phyloP scores from a whole-genome alignment of 2,329 filamentous ascomycete genomes.

The Talaromyces sp. region DNA sequence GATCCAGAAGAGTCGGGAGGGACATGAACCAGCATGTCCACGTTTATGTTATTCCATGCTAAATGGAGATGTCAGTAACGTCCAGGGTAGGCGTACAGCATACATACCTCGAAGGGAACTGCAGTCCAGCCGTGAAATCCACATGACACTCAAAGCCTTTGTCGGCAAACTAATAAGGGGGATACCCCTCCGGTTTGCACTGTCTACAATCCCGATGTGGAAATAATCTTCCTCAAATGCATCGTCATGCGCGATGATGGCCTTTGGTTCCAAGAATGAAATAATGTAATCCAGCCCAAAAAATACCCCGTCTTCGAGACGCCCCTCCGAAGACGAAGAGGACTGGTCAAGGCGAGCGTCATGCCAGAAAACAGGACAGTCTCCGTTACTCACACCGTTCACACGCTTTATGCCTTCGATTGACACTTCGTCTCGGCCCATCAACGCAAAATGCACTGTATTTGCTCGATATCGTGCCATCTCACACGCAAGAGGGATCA shows the following conservation, averaged over 20 bases:
- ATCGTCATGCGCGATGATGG: conserved; percentile 65
- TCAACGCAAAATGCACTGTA: conserved; percentile 74
- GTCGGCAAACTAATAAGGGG: conserved; percentile 71
- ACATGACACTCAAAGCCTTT: conserved; percentile 58
- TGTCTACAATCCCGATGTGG: conserved; percentile 52
- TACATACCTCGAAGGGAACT: conserved; percentile 58
- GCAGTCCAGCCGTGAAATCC: conserved; percentile 74
- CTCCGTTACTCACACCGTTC: conserved; percentile 66
- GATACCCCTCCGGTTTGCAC: conserved; percentile 48
- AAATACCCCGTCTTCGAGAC: conserved; percentile 60
- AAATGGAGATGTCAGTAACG: conserved; percentile 14
- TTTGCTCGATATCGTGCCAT: conserved; percentile 68
- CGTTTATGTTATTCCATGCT: conserved; percentile 71
- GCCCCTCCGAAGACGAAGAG: conserved; percentile 61
- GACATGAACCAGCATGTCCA: conserved; percentile 83
- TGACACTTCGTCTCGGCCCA: conserved; percentile 66
- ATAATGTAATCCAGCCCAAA: conserved; percentile 68
- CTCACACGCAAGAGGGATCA: conserved; percentile 79
- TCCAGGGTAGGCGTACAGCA: conserved; percentile 8
- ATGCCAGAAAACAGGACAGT: conserved; percentile 63
- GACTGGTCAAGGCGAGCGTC: conserved; percentile 73
- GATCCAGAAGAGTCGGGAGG: conserved; percentile 65
- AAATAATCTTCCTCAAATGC: conserved; percentile 65
- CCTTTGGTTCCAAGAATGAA: conserved; percentile 70
- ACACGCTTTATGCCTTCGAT: conserved; percentile 65